Conservation (phyloP, 1,284 basidiomycete genomes). For the Cryptococcus neoformans region DNA sequence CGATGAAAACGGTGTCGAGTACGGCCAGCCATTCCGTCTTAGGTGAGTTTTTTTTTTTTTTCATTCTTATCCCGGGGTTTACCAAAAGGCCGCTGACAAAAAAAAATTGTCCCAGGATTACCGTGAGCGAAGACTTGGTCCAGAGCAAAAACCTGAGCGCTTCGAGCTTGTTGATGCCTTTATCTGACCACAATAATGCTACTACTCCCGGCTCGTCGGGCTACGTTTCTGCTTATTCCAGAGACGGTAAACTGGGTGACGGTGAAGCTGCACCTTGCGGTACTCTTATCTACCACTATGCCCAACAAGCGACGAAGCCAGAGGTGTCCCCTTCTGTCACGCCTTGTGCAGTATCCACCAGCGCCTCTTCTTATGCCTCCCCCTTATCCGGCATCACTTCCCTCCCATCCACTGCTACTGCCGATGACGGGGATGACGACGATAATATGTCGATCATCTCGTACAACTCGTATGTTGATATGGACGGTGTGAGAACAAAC, state of each 20-base stretch:
- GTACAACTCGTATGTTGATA: conserved; percentile 7
- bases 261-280: not conserved
- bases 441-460: conserved; percentile 8
- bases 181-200: not conserved
- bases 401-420: not conserved
- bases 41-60: conserved; percentile 19
- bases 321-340: not conserved
- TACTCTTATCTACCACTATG: not conserved
- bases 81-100: too few species aligned
- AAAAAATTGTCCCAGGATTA: conserved; percentile 5
- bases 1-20: conserved; percentile 36
- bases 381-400: not conserved
- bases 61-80: too few species aligned
- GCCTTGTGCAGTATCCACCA: not conserved
- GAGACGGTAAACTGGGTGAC: not conserved
- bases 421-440: conserved; percentile 4
- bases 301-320: not conserved
- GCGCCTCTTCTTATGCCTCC: not conserved
- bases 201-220: too few species aligned
- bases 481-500: conserved; percentile 6
- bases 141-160: conserved; percentile 2
- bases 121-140: conserved; percentile 6
- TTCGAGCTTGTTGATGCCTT: conserved; percentile 16
- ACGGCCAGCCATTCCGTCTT: conserved; percentile 41
- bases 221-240: not conserved